Conservation (phyloP, 495 filamentous ascomycete species). For the Aspergillus olivimuriae region DNA sequence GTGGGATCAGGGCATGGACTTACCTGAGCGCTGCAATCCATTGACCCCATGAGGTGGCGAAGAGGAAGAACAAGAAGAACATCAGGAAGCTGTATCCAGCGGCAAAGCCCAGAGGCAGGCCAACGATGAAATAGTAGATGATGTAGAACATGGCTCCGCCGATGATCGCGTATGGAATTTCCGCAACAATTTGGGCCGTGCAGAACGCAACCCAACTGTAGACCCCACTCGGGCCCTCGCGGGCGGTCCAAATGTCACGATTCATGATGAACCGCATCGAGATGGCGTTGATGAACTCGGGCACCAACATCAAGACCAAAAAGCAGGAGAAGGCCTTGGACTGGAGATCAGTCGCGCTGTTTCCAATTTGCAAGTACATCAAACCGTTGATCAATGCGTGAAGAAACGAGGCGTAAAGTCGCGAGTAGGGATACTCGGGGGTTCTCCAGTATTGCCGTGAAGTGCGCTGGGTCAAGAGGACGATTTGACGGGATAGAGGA, state of each 20-base stretch:
- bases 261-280: slow-evolving; percentile 71
- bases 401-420: slow-evolving; percentile 69
- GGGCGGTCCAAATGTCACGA: slow-evolving; percentile 63
- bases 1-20: slow-evolving; percentile 1
- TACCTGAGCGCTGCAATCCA: slow-evolving; percentile 59
- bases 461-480: slow-evolving; percentile 55
- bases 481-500: slow-evolving; percentile 59
- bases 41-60: slow-evolving; percentile 68
- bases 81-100: slow-evolving; percentile 82
- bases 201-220: slow-evolving; percentile 69
- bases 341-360: slow-evolving; percentile 61
- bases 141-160: slow-evolving; percentile 68
- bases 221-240: slow-evolving; percentile 69
- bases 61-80: slow-evolving; percentile 70
- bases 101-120: slow-evolving; percentile 47
- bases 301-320: slow-evolving; percentile 68
- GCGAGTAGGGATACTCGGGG: slow-evolving; percentile 73
- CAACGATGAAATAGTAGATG: slow-evolving; percentile 66
- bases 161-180: slow-evolving; percentile 68
- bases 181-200: slow-evolving; percentile 61
- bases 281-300: slow-evolving; percentile 70
- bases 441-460: slow-evolving; percentile 67
- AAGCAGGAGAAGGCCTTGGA: slow-evolving; percentile 79
- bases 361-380: slow-evolving; percentile 62
- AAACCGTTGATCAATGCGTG: slow-evolving; percentile 74